These are phyloP conservation scores for Fusarium gaditjirri DNA, from an alignment of 2,329 filamentous ascomycete genomes.

Conservation along the genomic window DNA sequence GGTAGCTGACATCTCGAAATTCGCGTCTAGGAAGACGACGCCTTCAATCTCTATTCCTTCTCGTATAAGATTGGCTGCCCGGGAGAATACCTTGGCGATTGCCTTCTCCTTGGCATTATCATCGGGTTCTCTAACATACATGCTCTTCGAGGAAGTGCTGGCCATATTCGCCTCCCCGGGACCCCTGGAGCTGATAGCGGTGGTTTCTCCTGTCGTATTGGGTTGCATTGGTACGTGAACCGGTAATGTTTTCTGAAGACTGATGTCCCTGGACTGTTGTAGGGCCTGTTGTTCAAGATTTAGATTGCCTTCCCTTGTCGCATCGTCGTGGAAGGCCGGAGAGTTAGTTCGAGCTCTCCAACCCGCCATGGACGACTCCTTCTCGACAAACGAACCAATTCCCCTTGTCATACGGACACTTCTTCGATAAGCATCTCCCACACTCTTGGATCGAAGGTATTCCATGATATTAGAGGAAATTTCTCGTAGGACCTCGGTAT, in stretches of 20 bases:
- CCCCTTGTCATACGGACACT: slow-evolving; percentile 54
- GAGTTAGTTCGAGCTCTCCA: slow-evolving; percentile 35
- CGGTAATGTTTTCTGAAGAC: slow-evolving; percentile 3
- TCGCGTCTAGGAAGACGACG: slow-evolving; percentile 48
- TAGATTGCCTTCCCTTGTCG: slow-evolving; percentile 18
- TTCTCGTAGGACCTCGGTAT: slow-evolving; percentile 42
- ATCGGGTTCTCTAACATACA: background rate
- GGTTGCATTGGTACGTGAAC: slow-evolving; percentile 7
- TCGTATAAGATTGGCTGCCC: slow-evolving; percentile 56
- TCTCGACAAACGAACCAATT: slow-evolving; percentile 52
- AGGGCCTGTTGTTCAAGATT: slow-evolving; percentile 28
- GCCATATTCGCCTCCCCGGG: background rate
- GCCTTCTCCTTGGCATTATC: background rate
- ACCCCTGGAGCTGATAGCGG: background rate
- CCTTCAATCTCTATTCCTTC: slow-evolving; percentile 56
- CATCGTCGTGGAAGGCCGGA: slow-evolving; percentile 16
- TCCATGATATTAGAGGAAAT: slow-evolving; percentile 51
- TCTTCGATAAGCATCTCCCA: slow-evolving; percentile 44
- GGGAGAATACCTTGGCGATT: slow-evolving; percentile 50
- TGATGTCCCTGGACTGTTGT: slow-evolving; percentile 5
- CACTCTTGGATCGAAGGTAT: slow-evolving; percentile 49
- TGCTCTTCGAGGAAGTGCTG: slow-evolving; percentile 1
- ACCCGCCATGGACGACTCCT: slow-evolving; percentile 45
- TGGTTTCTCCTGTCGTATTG: slow-evolving; percentile 8
- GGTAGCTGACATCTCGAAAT: slow-evolving; percentile 28